These are phyloP conservation scores for Nakaseomyces uthaithaninus DNA, from an alignment of 1,139 yeast species.

Conservation along the genomic window DNA sequence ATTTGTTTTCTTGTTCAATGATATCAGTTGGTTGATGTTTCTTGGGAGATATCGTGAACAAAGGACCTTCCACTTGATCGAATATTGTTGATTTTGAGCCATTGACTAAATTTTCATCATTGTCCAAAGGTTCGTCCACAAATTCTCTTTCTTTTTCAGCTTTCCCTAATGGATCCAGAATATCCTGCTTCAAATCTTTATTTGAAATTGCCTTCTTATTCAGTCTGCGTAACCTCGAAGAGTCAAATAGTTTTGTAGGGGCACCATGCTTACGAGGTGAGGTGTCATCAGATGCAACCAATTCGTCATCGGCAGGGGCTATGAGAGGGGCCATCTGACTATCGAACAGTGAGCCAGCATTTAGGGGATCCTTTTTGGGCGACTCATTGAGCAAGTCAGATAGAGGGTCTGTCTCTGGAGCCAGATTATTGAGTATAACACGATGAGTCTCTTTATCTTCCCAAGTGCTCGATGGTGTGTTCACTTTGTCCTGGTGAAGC, in stretches of 20 bases:
- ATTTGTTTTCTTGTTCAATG: neutral
- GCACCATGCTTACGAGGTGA: neutral
- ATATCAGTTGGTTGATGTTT: neutral
- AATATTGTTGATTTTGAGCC: slow-evolving; percentile 13
- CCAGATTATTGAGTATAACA: slow-evolving; percentile 13
- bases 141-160: slow-evolving; percentile 21
- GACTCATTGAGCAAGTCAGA: slow-evolving; percentile 3
- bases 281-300: neutral
- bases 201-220: neutral
- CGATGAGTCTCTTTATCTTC: slow-evolving; percentile 8
- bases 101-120: neutral
- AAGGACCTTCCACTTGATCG: slow-evolving; percentile 24
- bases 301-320: neutral
- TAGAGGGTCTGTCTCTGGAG: slow-evolving; percentile 22
- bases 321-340: slow-evolving; percentile 4
- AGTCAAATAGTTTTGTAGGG: slow-evolving; percentile 2
- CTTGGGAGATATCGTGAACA: slow-evolving; percentile 16
- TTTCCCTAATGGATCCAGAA: slow-evolving; percentile 25
- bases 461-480: neutral
- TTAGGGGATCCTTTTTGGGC: neutral
- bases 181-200: neutral
- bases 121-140: slow-evolving; percentile 21
- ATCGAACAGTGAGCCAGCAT: slow-evolving; percentile 1
- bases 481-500: neutral
- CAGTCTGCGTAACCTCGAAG: slow-evolving; percentile 2